These are phyloP conservation scores for Allantophomopsis lycopodina DNA, from an alignment of 2,329 filamentous ascomycete species.

Conservation along the genomic window DNA sequence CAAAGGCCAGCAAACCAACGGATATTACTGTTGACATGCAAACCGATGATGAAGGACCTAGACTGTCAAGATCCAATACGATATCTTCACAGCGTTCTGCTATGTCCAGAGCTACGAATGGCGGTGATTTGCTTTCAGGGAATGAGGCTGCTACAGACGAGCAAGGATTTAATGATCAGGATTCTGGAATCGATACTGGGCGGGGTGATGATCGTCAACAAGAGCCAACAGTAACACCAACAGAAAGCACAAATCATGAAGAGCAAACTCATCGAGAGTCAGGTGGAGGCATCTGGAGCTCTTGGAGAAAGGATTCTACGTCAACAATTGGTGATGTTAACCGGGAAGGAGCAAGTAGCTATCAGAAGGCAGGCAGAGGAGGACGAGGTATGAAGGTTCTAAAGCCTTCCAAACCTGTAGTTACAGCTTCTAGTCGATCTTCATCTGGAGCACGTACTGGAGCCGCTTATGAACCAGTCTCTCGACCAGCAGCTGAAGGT, in stretches of 20 bases:
- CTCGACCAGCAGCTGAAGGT: conserved; percentile 30
- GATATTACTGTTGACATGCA: conserved; percentile 3
- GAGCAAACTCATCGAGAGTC: conserved; percentile 27
- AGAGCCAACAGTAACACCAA: not conserved
- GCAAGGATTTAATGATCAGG: not conserved
- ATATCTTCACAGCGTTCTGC: conserved; percentile 1
- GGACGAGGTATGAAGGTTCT: conserved; percentile 79
- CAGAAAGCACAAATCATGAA: not conserved
- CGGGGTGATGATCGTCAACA: too few relatives aligned
- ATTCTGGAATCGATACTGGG: not conserved
- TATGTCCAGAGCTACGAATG: not conserved
- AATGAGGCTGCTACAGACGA: not conserved
- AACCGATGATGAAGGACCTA: conserved; percentile 2
- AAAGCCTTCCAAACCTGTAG: conserved; percentile 55
- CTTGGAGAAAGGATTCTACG: conserved; percentile 40
- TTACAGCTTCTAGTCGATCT: conserved; percentile 13
- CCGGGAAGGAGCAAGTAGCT: conserved; percentile 36
- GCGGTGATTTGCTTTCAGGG: not conserved
- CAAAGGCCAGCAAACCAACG: conserved; percentile 7
- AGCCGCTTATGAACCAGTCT: conserved; percentile 34
- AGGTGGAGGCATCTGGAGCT: conserved; percentile 50
- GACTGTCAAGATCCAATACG: conserved; percentile 1
- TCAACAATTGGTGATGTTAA: conserved; percentile 35
- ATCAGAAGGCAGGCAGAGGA: conserved; percentile 56
- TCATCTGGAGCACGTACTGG: conserved; percentile 32